Percentiles rank a stretch among this genome's conserved stretches.
Evolutionary conservation across 768 basidiomycete genomes (phyloP).

Genomic region (Obba rivulosa): DNA sequence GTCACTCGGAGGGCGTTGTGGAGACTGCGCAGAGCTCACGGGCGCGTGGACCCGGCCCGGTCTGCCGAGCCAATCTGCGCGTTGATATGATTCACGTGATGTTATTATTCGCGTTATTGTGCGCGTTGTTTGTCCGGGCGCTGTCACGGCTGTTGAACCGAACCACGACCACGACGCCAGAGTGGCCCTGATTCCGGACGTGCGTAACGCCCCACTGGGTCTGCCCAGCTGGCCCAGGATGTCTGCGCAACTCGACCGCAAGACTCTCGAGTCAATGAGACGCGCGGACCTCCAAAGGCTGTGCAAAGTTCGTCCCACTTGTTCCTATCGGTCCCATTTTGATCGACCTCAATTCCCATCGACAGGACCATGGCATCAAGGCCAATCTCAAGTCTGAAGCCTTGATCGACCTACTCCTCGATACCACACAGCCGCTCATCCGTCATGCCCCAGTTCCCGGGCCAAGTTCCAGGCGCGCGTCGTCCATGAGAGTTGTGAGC

Average conservation of each 20-base stretch:
- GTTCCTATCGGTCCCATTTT: neutral
- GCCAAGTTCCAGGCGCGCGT: slow-evolving; percentile 21
- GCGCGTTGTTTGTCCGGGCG: slow-evolving; percentile 46
- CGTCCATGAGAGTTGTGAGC: slow-evolving; percentile 29
- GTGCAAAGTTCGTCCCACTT: slow-evolving; percentile 46
- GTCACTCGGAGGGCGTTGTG: no score
- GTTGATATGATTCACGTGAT: slow-evolving; percentile 27
- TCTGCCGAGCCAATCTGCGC: no score
- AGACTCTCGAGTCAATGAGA: slow-evolving; percentile 48
- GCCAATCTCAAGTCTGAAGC: slow-evolving; percentile 81
- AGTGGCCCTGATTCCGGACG: slow-evolving; percentile 1
- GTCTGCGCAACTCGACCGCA: slow-evolving; percentile 39
- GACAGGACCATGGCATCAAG: slow-evolving; percentile 72
- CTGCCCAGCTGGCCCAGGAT: slow-evolving; percentile 17
- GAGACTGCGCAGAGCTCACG: no score
- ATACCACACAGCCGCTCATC: slow-evolving; percentile 29
- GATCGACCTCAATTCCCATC: slow-evolving; percentile 4
- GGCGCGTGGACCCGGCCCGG: no score
- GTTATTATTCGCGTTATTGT: slow-evolving; percentile 22
- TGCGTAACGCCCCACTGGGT: slow-evolving; percentile 21
- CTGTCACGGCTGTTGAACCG: slow-evolving; percentile 33
- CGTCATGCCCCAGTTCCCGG: slow-evolving; percentile 14
- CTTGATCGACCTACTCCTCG: slow-evolving; percentile 68
- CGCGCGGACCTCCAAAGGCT: slow-evolving; percentile 51
- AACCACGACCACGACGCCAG: no score